Base-by-base conservation (phyloP, 2,329 filamentous ascomycete genomes). In the Penicillium expansum region DNA sequence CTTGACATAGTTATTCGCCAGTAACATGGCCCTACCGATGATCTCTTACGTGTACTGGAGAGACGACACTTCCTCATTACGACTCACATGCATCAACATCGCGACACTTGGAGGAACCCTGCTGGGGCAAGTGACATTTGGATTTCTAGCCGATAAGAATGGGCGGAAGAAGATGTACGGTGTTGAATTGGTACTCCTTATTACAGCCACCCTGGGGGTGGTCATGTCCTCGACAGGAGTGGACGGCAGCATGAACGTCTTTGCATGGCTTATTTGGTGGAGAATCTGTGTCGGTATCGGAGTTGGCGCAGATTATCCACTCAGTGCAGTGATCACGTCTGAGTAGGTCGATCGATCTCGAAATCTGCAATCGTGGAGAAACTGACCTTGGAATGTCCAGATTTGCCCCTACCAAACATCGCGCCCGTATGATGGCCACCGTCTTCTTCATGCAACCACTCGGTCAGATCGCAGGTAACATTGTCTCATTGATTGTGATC, bases 401-500 rank as follows among this genome's bases (percentile, higher is more conserved):
- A 60, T 80, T 80, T 52, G 77, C 78, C 3, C 76, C 78, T 0
- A 88, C 84, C 0, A 82, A 81, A 47, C 85, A 85, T n/a, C 77
- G 86, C 48, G 83, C 82, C n/a, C 83, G 80, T 20, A 89, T 89
- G 86, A 76, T 89, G 61, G 83, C 86, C 6, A 81, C 81, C 4
- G 85, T 89, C 32, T 89, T 89, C 68, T 79, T 87, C 63, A 88
- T 87, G 82, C 86, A 89, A 62, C 85, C 86, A 1, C 74, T 89
- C 9, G 86, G 86, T 6, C 86, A 89, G 66, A 82, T 87, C 2
- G 76, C 86, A 1, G 86, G 86, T 14, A 86, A 87, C 59, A 71
- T 87, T 5, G 83, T 88, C 11, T 83, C 83, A 4, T 72, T 87
- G 5, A 62, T 79, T 59, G 71, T 80, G 32, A 71, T 77, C 47